Conservation (phyloP, 2,329 filamentous ascomycete genomes). For the Alternaria atra region DNA sequence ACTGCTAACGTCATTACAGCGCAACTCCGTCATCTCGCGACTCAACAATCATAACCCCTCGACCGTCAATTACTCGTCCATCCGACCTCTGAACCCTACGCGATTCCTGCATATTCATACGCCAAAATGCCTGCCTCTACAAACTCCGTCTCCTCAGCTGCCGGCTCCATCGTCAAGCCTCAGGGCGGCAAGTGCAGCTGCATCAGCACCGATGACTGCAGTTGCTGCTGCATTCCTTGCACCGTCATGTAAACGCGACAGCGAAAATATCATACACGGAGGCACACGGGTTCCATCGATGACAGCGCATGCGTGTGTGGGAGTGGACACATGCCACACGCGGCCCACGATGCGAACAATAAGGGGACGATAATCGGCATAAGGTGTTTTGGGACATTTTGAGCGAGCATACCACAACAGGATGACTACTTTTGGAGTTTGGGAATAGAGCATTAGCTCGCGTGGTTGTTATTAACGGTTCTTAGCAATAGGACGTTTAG, state of each 20-base stretch:
- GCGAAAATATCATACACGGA: not conserved
- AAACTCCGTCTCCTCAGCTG: constrained; percentile 41
- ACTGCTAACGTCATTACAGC: constrained; percentile 8
- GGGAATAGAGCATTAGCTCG: not conserved
- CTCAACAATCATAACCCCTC: not conserved
- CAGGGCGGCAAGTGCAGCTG: constrained; percentile 42
- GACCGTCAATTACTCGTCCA: not conserved
- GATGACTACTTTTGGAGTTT: not conserved
- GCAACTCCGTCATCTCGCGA: not conserved
- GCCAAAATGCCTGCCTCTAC: constrained; percentile 45
- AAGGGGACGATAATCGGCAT: not conserved
- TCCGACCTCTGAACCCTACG: not conserved
- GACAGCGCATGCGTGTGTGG: not conserved
- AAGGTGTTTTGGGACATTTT: constrained; percentile 1
- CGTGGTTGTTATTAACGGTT: not conserved
- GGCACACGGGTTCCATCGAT: not conserved
- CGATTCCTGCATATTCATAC: not conserved
- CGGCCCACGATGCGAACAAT: not conserved
- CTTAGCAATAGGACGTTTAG: not conserved
- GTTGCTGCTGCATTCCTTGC: constrained; percentile 49
- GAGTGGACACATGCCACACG: not conserved
- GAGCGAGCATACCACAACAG: constrained; percentile 3
- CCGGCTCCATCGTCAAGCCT: constrained; percentile 49
- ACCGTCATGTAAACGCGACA: constrained; percentile 47
- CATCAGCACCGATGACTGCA: constrained; percentile 43